phyloP scores from a whole-genome alignment of 345 rosid genomes.

The Excoecaria agallocha region DNA sequence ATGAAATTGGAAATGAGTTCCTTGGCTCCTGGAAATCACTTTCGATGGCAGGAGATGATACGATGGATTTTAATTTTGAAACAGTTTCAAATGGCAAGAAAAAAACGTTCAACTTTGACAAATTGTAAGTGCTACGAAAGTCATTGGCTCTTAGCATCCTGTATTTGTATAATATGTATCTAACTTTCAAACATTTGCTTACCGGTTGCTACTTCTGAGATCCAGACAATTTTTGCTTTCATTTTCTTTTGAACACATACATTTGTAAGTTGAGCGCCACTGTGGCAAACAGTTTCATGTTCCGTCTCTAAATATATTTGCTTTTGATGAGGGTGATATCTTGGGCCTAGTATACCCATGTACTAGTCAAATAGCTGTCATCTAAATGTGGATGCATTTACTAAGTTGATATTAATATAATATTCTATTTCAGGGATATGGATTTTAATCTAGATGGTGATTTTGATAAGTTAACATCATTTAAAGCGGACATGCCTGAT shows the following conservation, averaged over 20 bases:
- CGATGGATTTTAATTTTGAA: constrained; percentile 68
- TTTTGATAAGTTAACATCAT: constrained; percentile 68
- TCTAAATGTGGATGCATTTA: neutral
- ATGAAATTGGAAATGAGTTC: constrained; percentile 70
- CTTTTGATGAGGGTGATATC: neutral
- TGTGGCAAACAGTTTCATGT: neutral
- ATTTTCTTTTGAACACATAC: neutral
- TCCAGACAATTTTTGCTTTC: neutral
- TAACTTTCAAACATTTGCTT: neutral
- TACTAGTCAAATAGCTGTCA: neutral
- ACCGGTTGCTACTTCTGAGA: neutral
- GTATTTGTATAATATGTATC: neutral
- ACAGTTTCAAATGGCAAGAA: constrained; percentile 49
- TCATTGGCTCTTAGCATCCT: constrained; percentile 7
- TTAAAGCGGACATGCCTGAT: constrained; percentile 74
- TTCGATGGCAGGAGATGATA: constrained; percentile 54
- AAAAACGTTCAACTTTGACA: constrained; percentile 62
- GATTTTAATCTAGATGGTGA: constrained; percentile 72
- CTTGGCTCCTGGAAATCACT: constrained; percentile 67
- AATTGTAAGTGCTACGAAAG: constrained; percentile 56
- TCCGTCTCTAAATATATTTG: neutral
- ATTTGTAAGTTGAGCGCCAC: neutral
- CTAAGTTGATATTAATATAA: neutral
- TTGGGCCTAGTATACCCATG: neutral
- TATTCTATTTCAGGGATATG: constrained; percentile 56